Conservation (phyloP, 208 protist species). For the Acanthamoeba lenticulata region DNA sequence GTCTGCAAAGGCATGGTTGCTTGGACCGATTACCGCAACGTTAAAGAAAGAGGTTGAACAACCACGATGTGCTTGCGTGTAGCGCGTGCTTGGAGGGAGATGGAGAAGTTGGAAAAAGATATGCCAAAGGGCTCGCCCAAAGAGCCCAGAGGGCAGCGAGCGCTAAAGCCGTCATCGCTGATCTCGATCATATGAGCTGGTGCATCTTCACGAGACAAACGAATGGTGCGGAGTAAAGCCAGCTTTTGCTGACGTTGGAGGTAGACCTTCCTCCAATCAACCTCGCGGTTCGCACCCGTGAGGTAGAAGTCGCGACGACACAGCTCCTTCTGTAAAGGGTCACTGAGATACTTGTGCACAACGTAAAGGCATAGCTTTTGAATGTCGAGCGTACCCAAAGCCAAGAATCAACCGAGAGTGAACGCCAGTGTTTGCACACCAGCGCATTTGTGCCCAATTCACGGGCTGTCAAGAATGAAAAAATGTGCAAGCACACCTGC, state of each 20-base stretch:
- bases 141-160: neutral
- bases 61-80: neutral
- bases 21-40: neutral
- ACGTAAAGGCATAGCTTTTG: neutral
- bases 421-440: neutral
- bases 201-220: neutral
- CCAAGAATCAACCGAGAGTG: constrained; percentile 7
- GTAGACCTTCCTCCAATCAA: neutral
- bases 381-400: constrained; percentile 13
- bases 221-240: neutral
- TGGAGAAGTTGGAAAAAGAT: constrained; percentile 21
- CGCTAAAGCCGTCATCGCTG: neutral
- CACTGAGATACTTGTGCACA: neutral
- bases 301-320: constrained; percentile 30
- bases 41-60: neutral
- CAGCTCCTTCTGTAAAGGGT: neutral
- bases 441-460: constrained; percentile 5
- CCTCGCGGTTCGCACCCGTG: neutral
- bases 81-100: neutral
- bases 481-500: constrained; percentile 52
- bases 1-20: constrained; percentile 16
- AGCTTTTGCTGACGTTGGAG: neutral
- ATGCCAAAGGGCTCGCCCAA: neutral
- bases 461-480: constrained; percentile 20
- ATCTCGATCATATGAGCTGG: neutral